Percentiles rank a stretch among this genome's conserved stretches.
phyloP scores from a whole-genome alignment of 2,329 filamentous ascomycete species.

The Neurospora crassa region DNA sequence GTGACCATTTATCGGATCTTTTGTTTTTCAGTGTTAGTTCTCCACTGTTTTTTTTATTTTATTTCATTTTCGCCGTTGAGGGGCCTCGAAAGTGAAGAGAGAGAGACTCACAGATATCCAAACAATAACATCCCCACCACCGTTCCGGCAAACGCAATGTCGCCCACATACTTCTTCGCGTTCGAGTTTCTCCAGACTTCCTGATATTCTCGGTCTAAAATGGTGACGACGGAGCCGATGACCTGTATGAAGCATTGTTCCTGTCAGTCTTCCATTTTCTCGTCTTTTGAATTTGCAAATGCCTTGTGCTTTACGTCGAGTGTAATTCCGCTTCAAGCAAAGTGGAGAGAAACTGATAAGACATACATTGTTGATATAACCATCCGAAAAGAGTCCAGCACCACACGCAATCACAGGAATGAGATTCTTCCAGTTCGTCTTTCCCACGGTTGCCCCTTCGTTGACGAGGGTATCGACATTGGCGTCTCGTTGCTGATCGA shows the following conservation, averaged over 20 bases:
- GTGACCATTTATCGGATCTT: conserved; percentile 65
- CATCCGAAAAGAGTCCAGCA: conserved; percentile 82
- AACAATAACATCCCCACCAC: conserved; percentile 75
- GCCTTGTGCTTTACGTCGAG: background rate
- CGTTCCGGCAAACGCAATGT: conserved; percentile 80
- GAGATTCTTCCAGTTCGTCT: conserved; percentile 16
- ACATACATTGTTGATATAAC: conserved; percentile 76
- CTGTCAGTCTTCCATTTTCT: background rate
- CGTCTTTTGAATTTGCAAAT: background rate
- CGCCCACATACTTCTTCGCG: conserved; percentile 64
- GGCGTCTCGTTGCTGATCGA: background rate
- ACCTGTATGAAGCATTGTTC: conserved; percentile 38
- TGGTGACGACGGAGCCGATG: conserved; percentile 79
- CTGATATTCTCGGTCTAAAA: conserved; percentile 60
- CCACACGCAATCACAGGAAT: conserved; percentile 79
- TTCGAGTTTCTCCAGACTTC: conserved; percentile 57
- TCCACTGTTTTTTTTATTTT: background rate
- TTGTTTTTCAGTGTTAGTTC: background rate
- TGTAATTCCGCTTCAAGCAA: background rate
- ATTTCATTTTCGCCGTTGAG: too few species aligned
- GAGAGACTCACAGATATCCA: conserved; percentile 50
- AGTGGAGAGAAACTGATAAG: background rate
- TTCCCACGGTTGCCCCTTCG: background rate
- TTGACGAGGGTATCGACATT: background rate
- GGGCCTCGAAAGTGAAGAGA: background rate